Percentiles rank a stretch among this genome's conserved stretches.
phyloP scores from a whole-genome alignment of 768 basidiomycete species.

The Tulasnella sp. region DNA sequence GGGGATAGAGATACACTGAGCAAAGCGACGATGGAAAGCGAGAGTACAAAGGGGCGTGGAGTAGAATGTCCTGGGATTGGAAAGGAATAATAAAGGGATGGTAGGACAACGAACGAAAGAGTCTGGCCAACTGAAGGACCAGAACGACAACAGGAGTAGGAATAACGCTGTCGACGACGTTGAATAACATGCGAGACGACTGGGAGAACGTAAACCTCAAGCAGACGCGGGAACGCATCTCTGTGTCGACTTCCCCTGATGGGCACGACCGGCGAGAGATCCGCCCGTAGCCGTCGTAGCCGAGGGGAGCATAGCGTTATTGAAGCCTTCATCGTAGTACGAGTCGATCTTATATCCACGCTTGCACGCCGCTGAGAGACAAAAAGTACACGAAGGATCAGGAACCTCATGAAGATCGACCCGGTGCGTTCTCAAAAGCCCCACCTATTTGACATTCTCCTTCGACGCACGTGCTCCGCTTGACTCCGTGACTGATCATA shows the following conservation, averaged over 20 bases:
- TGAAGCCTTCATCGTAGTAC: slow-evolving; percentile 1
- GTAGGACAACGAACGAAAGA: too few species aligned
- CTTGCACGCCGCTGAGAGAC: background rate
- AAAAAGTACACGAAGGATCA: background rate
- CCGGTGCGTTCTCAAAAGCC: too few species aligned
- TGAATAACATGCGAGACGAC: too few species aligned
- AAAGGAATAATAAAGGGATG: too few species aligned
- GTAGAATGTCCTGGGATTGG: too few species aligned
- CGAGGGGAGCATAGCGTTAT: background rate
- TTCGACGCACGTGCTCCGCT: background rate
- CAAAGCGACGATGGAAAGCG: too few species aligned
- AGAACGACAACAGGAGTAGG: too few species aligned
- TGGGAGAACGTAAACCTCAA: background rate
- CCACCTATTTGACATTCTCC: background rate
- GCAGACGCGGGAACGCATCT: background rate
- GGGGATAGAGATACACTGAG: too few species aligned
- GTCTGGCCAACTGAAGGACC: too few species aligned
- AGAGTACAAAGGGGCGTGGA: too few species aligned
- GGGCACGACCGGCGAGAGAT: background rate
- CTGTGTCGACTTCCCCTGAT: background rate
- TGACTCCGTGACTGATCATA: background rate
- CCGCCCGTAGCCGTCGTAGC: background rate
- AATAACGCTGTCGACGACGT: too few species aligned
- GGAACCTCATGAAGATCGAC: too few species aligned
- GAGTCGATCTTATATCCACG: background rate